Conservation (phyloP, 768 basidiomycete species). For the Terana coerulea region DNA sequence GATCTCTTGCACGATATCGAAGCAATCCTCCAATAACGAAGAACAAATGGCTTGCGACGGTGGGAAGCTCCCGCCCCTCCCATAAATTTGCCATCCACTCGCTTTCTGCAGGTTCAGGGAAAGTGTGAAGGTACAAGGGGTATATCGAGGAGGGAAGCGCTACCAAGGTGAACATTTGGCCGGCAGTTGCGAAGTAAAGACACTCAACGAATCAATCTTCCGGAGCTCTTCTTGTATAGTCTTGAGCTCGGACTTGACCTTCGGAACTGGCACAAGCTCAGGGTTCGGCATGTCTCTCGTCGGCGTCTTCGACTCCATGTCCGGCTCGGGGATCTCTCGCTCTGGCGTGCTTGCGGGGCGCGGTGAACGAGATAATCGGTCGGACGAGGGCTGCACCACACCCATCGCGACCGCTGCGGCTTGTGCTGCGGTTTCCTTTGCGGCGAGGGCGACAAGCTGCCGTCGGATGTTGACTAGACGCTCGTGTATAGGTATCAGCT, state of each 20-base stretch:
- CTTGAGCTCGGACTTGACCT: constrained; percentile 61
- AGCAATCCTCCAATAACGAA: constrained; percentile 93
- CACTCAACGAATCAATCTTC: constrained; percentile 93
- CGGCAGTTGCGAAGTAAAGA: constrained; percentile 27
- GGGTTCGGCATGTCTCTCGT: constrained; percentile 21
- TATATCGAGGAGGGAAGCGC: not conserved
- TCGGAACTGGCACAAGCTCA: constrained; percentile 15
- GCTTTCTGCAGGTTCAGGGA: constrained; percentile 67
- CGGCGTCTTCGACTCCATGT: constrained; percentile 22
- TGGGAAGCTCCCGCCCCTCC: constrained; percentile 86
- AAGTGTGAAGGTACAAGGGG: not conserved
- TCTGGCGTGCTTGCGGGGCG: constrained; percentile 2
- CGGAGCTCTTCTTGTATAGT: constrained; percentile 89
- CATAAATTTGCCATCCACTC: constrained; percentile 94
- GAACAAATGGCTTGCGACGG: constrained; percentile 89
- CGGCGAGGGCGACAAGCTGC: constrained; percentile 83
- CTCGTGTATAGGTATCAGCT: constrained; percentile 89
- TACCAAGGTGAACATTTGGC: not conserved
- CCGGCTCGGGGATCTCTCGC: constrained; percentile 10
- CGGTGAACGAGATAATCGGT: too few relatives aligned
- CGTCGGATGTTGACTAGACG: constrained; percentile 83
- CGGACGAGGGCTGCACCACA: not conserved
- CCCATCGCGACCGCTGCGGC: constrained; percentile 23
- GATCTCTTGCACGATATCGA: constrained; percentile 94
- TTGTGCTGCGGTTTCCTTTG: constrained; percentile 82